Evolutionary conservation across 2,329 filamentous ascomycete genomes (phyloP).

Genomic region (Xylariales sp.): DNA sequence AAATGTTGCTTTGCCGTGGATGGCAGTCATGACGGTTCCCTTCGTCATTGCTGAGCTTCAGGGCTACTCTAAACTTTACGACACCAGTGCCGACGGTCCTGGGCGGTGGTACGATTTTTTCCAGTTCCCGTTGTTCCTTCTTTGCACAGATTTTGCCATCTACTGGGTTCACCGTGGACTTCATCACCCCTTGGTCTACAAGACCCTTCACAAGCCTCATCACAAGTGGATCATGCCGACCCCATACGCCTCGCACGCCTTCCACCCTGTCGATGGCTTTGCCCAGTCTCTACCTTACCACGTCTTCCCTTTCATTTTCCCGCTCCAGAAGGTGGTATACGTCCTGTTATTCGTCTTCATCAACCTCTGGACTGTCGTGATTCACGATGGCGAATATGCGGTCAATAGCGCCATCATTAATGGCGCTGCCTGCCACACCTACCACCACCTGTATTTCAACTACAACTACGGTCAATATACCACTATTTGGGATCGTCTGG

Average conservation of each 20-base stretch:
- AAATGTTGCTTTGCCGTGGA: constrained; percentile 70
- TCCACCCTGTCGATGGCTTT: constrained; percentile 91
- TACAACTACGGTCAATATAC: constrained; percentile 96
- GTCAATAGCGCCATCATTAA: constrained; percentile 90
- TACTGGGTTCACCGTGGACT: constrained; percentile 76
- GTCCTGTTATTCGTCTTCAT: constrained; percentile 85
- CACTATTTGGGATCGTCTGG: constrained; percentile 84
- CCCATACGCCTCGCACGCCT: constrained; percentile 86
- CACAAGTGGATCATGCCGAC: constrained; percentile 99
- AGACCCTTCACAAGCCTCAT: constrained; percentile 89
- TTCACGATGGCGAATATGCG: constrained; percentile 92
- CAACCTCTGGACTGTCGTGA: constrained; percentile 96
- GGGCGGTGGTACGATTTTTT: constrained; percentile 72
- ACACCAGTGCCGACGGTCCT: constrained; percentile 69
- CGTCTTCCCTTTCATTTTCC: constrained; percentile 87
- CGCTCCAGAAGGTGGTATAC: constrained; percentile 86
- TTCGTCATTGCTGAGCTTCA: constrained; percentile 81
- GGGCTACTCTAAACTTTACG: constrained; percentile 84
- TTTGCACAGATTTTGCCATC: constrained; percentile 74
- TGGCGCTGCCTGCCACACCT: constrained; percentile 87
- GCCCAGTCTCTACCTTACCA: constrained; percentile 89
- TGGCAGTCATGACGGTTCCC: constrained; percentile 76
- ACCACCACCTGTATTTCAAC: constrained; percentile 85
- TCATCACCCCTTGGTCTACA: constrained; percentile 75
- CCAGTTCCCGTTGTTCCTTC: constrained; percentile 79